These are phyloP conservation scores for Clonostachys sp. DNA, from an alignment of 2,329 filamentous ascomycete genomes.

Conservation along the genomic window DNA sequence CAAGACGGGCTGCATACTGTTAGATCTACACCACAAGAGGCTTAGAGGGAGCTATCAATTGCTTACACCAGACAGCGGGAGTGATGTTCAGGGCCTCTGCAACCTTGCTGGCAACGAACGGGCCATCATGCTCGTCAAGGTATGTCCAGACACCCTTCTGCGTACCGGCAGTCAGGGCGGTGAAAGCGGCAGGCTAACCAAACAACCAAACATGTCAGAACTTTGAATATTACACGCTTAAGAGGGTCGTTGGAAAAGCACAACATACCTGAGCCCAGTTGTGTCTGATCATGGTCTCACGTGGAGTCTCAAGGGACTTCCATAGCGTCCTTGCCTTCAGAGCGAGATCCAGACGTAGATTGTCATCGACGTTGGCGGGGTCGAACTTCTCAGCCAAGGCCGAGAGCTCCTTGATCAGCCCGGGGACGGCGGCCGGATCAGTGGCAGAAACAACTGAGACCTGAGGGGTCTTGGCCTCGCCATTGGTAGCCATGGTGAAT, in stretches of 20 bases:
- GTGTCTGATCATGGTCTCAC: conserved; percentile 41
- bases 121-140: conserved; percentile 20
- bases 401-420: conserved; percentile 3
- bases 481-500: background rate
- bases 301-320: conserved; percentile 34
- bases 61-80: conserved; percentile 16
- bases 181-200: conserved; percentile 11
- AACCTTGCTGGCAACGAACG: conserved; percentile 22
- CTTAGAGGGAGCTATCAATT: background rate
- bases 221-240: background rate
- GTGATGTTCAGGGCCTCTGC: conserved; percentile 18
- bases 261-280: conserved; percentile 33
- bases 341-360: conserved; percentile 20
- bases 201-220: background rate
- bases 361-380: conserved; percentile 1
- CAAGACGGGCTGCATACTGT: conserved; percentile 16
- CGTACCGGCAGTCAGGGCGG: conserved; percentile 20
- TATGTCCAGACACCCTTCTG: conserved; percentile 27
- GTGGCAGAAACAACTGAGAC: conserved; percentile 1
- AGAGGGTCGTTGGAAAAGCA: background rate
- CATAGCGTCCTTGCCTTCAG: conserved; percentile 22
- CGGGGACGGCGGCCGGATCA: conserved; percentile 1
- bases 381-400: conserved; percentile 1
- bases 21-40: background rate
- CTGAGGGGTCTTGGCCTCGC: background rate